Evolutionary conservation across 176 grass and related monocot genomes (phyloP), one percentile per base, ranked within the genome.

Genomic region (Dactylis glomerata): DNA sequence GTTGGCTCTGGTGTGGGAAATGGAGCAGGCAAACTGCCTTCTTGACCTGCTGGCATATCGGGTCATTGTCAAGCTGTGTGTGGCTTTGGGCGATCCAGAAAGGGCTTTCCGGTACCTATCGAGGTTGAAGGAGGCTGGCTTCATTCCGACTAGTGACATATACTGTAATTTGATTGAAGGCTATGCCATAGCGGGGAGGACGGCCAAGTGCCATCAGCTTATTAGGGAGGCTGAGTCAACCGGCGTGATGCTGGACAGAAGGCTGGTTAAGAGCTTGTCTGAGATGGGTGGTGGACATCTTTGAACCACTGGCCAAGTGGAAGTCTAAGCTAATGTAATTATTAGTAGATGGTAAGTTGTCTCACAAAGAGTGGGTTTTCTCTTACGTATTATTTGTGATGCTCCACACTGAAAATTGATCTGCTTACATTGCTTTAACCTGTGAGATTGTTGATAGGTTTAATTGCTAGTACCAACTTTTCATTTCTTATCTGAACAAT

Each of bases 21-120:
- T 98, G 89, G 93, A 98, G 77, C 85, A 80, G 10, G 86, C 78
- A 5, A 56, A 71, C 30, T 92, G 87, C 32, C 91, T 87, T 41
- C 82, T 98, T 20, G 96, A 98, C 83, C 85, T 98, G 61, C 96
- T 93, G 5, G 96, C 87, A 10, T 98, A 93, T 76, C 85, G 89
- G 47, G 93, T 98, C 37, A 73, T 98, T 10, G 82, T 95, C 10
- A 92, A 87, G 83, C 81, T 98, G 8, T 88, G 91, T 44, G 83
- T 87, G 69, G 85, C 85, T 11, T 74, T 93, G 56, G 65, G 37
- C 11, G 96, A 98, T 67, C 88, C 81, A 8, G 92, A 83, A 8
- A 93, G 96, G 56, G 93, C 80, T 8, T 67, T 88, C 28, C 78
- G 87, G 73, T 95, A 95, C 86, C 54, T 95, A 49, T 80, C 75